Base-by-base conservation (phyloP, 1,284 basidiomycete species). In the Apiotrichum laibachii region DNA sequence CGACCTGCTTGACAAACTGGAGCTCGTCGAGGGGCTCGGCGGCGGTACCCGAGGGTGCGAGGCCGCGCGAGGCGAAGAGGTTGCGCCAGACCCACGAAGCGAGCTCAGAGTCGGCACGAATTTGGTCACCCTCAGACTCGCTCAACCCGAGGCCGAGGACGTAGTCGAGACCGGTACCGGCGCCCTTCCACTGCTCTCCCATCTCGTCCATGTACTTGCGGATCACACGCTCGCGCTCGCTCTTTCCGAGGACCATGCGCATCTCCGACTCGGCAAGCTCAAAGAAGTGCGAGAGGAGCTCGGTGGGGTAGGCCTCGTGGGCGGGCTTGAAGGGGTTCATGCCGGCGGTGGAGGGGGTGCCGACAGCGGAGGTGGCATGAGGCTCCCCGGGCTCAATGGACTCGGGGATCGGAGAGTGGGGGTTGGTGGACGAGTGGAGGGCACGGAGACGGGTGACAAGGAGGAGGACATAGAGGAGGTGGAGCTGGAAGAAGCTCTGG, bases 401-500 rank as follows among this genome's bases (percentile, higher is more conserved):
- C 54, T 74, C 70, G 22, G 72, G 70, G 21, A 71, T 65, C 12
- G 66, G 62, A 79, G 79, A 88, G 86, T 64, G 26, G 19, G 59
- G 47, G 13, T 69, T 67, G 2, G 90, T 89, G 15, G 53, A 50
- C 10, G 53, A n/a, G 2, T 58, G 55, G 8, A 99, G 85, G 0
- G 90, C 86, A 15, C 95, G 89, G 31, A 98, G 83, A 21, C 95
- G 89, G 49, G 90, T 88, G 10, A 88, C 87, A 50, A 97, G 85
- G 59, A 98, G 82, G 86, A 94, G 92, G 56, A 98, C 82, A 77
- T 99, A 94, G 43, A 98, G 82, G 64, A 95, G 92, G 47, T 92
- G 93, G 55, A 98, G 82, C 33, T 92, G 92, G 80, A 98, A 98
- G 90, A 94, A 99, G 7, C 93, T 91, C 75, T 98, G 94, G 77